A percentile compares a stretch with the other conserved stretches of the same genome.
Conservation (phyloP, 805 yeast species). For the Monosporozyma servazzii region DNA sequence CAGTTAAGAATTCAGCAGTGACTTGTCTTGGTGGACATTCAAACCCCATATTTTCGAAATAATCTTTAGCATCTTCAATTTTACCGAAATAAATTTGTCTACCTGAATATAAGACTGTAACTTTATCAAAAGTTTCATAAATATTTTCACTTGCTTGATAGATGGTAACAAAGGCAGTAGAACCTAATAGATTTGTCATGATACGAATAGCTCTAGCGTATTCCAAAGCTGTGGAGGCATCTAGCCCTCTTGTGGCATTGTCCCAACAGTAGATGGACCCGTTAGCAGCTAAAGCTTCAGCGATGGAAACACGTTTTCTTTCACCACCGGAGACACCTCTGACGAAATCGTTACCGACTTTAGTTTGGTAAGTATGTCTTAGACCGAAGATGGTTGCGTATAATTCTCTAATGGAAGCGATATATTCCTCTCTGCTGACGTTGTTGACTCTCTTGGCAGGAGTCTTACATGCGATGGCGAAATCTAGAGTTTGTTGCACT, state of each 20-base stretch:
- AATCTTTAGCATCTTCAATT: constrained; percentile 37
- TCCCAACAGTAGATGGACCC: constrained; percentile 50
- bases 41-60: constrained; percentile 50
- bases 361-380: constrained; percentile 44
- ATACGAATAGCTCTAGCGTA: constrained; percentile 51
- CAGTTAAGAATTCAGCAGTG: constrained; percentile 53
- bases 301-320: constrained; percentile 65
- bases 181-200: constrained; percentile 40
- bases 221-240: constrained; percentile 59
- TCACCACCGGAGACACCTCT: constrained; percentile 73
- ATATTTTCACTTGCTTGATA: constrained; percentile 51
- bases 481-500: constrained; percentile 61
- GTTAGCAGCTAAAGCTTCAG: constrained; percentile 48
- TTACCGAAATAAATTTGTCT: constrained; percentile 51
- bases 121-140: constrained; percentile 47
- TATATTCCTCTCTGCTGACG: constrained; percentile 39
- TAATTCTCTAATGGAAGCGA: constrained; percentile 32
- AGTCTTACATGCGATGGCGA: constrained; percentile 62
- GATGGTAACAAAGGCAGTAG: constrained; percentile 50
- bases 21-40: constrained; percentile 48
- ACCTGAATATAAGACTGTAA: constrained; percentile 42
- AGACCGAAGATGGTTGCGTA: constrained; percentile 42
- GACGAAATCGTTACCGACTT: constrained; percentile 43
- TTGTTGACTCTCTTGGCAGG: constrained; percentile 47
- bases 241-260: constrained; percentile 59